Conservation (phyloP, 164 flowering plant genomes). For the Sextonia rubra region DNA sequence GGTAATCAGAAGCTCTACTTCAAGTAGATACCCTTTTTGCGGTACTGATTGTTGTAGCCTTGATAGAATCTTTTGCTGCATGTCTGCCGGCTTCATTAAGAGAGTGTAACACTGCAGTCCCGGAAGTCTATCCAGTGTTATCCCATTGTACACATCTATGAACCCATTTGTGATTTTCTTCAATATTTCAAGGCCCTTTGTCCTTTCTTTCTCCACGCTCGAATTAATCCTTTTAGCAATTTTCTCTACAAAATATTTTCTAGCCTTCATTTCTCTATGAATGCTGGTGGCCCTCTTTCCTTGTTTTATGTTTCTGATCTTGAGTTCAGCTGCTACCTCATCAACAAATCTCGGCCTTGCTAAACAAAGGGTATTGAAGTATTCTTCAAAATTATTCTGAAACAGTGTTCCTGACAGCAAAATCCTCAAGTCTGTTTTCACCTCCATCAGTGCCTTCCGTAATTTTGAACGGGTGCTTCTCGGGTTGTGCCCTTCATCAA, state of each 20-base stretch:
- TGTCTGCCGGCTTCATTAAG: constrained; percentile 63
- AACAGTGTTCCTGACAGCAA: constrained; percentile 90
- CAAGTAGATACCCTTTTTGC: constrained; percentile 50
- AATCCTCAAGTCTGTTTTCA: constrained; percentile 61
- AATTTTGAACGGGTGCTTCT: constrained; percentile 83
- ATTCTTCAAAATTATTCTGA: constrained; percentile 90
- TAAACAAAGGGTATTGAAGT: constrained; percentile 83
- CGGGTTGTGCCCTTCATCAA: constrained; percentile 98
- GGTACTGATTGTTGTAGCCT: constrained; percentile 34
- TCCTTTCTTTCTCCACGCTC: constrained; percentile 36
- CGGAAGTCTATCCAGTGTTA: constrained; percentile 54
- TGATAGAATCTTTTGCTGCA: constrained; percentile 49
- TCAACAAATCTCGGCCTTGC: constrained; percentile 76
- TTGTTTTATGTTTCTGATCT: constrained; percentile 22
- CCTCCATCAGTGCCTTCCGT: constrained; percentile 81
- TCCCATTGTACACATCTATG: constrained; percentile 77
- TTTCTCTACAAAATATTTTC: constrained; percentile 66
- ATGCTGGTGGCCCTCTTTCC: constrained; percentile 19
- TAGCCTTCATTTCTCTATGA: constrained; percentile 55
- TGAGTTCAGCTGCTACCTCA: constrained; percentile 62
- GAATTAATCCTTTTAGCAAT: constrained; percentile 64
- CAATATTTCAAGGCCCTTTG: constrained; percentile 52
- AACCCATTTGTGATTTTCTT: constrained; percentile 60
- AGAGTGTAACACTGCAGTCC: constrained; percentile 79
- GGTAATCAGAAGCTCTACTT: constrained; percentile 71